Base-by-base conservation (phyloP, 2,329 filamentous ascomycete species). In the Fusarium camptoceras region DNA sequence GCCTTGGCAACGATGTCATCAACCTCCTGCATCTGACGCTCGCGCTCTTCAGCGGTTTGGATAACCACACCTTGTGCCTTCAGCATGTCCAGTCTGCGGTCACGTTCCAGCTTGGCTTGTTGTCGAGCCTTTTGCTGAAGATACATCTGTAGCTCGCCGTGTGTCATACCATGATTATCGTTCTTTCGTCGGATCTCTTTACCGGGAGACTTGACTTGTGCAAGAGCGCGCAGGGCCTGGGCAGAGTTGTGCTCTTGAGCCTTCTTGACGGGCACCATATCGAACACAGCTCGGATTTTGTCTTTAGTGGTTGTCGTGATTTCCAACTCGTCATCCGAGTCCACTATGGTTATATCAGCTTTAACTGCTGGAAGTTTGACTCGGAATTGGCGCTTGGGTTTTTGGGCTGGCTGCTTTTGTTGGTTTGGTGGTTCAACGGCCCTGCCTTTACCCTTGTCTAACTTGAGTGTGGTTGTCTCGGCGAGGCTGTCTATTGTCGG, bases 1-100 rank as follows among this genome's bases (percentile, higher is more conserved):
- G 94, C 95, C 74, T 91, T 94, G 49, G 95, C 91, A 27, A 98
- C 88, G 64, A 98, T 87, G 75, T 98, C 92, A 73, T 98, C 96
- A 15, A 97, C 89, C 63, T 94, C 89, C 60, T 92, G 89, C 78
- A 94, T 89, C 77, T 97, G 92, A 34, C 89, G 88, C 76, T 94
- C 92, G 22, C 93, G 89, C 78, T 99, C 94, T 79, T 98, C 95
- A 4, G 91, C 89, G 1, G 93, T 97, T 78, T 94, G 91, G 20
- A 98, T 85, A 25, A 91, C 83, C 27, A 98, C 86, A 10, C 96
- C 96, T 79, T 92, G 94, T 14, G 91, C 90, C 75, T 88, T 89
- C 42, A 99, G 86, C 72, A 90, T 86, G 59, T 93, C 89, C 22
- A 98, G 86, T 58, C 91, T 91, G 71, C 93, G 90, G 64, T 93